Evolutionary conservation across 2,329 filamentous ascomycete species (phyloP), one percentile per base, ranked within the genome.

Genomic region (Beauveria sp.): DNA sequence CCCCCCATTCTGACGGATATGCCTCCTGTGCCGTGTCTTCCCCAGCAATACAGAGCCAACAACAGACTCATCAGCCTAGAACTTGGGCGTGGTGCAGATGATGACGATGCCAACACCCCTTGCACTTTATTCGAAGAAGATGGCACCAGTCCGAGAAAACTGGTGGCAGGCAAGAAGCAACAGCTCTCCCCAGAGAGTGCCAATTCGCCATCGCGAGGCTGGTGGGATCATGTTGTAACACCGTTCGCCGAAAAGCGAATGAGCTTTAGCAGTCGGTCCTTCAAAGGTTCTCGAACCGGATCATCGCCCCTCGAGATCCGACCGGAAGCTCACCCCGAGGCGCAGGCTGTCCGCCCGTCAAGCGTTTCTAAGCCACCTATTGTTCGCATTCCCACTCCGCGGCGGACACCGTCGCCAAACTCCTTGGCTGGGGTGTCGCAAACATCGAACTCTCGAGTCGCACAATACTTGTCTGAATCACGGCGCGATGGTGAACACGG

Each of bases 161-260:
- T 76, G 6, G 65, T 70, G 44, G 77, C 73, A 60, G 68, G 72
- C 16, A 77, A 75, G 56, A 72, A 70, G 8, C 67, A 71, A 9
- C 69, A 70, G 52, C 54, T 76, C 65, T 73, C 75, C 47, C 71
- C 79, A 50, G 72, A 79, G 53, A 83, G 81, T 46, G 83, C 82
- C 30, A 80, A 77, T 47, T 80, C 83, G 12, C 80, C 79, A 60
- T 87, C 86, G 28, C 79, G 80, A 63, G 89, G 89, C 22, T 92
- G 89, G 88, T 92, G 89, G 89, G 89, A 90, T 67, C 80, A 89
- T 65, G 84, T 92, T 60, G 86, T 83, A 8, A 89, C 88, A 1
- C 89, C 89, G 0, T 91, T 91, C 67, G 67, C 73, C 18, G 77
- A 81, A 67, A 79, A 66, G 67, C 72, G 66, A 55, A 67, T 75